Evolutionary conservation across 129 eudicot species (phyloP), one percentile per base, ranked within the genome.

Genomic region (Cynara cardunculus): DNA sequence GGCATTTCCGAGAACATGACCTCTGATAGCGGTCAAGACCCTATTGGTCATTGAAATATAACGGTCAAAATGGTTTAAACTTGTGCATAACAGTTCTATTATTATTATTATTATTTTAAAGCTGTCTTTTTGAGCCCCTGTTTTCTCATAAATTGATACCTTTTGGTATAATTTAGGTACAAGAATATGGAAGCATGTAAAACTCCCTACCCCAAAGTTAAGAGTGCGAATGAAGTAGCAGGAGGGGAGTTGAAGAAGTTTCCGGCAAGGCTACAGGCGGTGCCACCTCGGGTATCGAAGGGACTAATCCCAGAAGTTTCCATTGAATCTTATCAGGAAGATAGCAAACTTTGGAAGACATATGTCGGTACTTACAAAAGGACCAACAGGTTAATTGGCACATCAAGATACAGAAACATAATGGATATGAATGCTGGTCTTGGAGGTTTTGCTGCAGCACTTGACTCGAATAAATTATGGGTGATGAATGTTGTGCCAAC

Each of bases 401-500:
- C 91, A 62, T 62, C 94, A 78, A 87, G 97, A 78, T 94, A 87
- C 69, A 86, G 99, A 44, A 94, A 94, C 76, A 92, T 92, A 46
- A 94, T 94, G 98, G 98, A 94, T 78, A 91, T 91, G 98, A 94
- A 91, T 72, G 97, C 98, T 1, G 98, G 91, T 24, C 89, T 89
- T 18, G 99, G 99, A 67, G 91, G 97, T 69, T 94, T 94, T 80
- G 97, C 94, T 3, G 99, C 99, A 34, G 91, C 94, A 30, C 72
- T 94, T 27, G 89, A 87, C 65, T 92, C 97, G 0, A 76, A 91
- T 73, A 94, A 92, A 74, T 68, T 86, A 18, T 94, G 99, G 99
- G 99, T 94, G 64, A 94, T 94, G 99, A 94, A 94, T 82, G 97
- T 92, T 65, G 97, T 95, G 67, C 99, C 99, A 9, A 90, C 93